Percentiles rank a stretch among this genome's conserved stretches.
Evolutionary conservation across 129 eudicot species (phyloP).

Genomic region (Daucus carota): DH1_v3.0 NC_030383.2:1620501-1621000

Average conservation of each 20-base stretch:
- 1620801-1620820: no score
- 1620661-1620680: not conserved
- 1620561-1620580: conserved; percentile 2
- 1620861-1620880: conserved; percentile 12
- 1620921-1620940: conserved; percentile 21
- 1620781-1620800: not conserved
- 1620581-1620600: not conserved
- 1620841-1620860: conserved; percentile 3
- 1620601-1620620: not conserved
- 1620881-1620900: conserved; percentile 25
- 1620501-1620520: not conserved
- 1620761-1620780: not conserved
- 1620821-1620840: not conserved
- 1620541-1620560: not conserved
- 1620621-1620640: not conserved
- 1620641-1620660: not conserved
- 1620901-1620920: conserved; percentile 34
- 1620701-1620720: not conserved
- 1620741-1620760: not conserved
- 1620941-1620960: conserved; percentile 17
- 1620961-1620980: conserved; percentile 36
- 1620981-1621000: conserved; percentile 6
- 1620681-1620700: conserved; percentile 1
- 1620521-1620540: not conserved
- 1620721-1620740: not conserved